Base-by-base conservation (phyloP, 2,329 filamentous ascomycete genomes). In the Triangularia verruculosa region DNA sequence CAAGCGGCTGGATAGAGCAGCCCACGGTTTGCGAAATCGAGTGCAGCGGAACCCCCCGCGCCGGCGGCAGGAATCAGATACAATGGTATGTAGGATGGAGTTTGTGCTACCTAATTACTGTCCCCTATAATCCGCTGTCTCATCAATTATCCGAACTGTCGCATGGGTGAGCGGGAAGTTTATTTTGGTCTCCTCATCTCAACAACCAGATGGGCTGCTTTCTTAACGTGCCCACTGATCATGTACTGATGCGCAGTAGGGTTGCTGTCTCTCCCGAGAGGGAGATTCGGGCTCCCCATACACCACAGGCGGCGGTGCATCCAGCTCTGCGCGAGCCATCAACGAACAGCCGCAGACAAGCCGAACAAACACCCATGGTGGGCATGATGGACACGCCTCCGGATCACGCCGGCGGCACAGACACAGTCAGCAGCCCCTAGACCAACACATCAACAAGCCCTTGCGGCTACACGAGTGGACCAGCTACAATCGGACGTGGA, bases 391-490 rank as follows among this genome's bases (percentile, higher is more conserved):
- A 47, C 61, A 59, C 54, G 63, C 54, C 62, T 67, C 65, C 27
- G 57, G 57, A 47, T 61, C 67, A 54, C 66, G 66, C 15, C 65
- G 65, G 64, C 64, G 66, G 57, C 64, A 64, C 63, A 67, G 73
- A 57, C 77, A 74, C 52, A 78, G 43, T 24, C 75, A 74, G 8
- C 75, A 75, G 24, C 80, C 83, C 2, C 79, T 88, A 5, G 80
- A 81, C 55, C 83, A 89, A 70, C 89, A 90, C 72, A 89, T 90
- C 72, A 90, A 92, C 71, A 84, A 85, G 69, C 89, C 89, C 1
- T 78, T 93, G 43, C 83, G 84, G 53, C 82, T 81, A 0, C 89
- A 90, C 69, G 77, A 83, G 61, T 93, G 90, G 90, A 79, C 79
- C 12, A 86, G 88, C 62, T 83, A 82, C 66, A 81, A 82, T 60